These are phyloP conservation scores for Davidsoniella neocaledoniae DNA, from an alignment of 2,329 filamentous ascomycete genomes.

Conservation along the genomic window DNA sequence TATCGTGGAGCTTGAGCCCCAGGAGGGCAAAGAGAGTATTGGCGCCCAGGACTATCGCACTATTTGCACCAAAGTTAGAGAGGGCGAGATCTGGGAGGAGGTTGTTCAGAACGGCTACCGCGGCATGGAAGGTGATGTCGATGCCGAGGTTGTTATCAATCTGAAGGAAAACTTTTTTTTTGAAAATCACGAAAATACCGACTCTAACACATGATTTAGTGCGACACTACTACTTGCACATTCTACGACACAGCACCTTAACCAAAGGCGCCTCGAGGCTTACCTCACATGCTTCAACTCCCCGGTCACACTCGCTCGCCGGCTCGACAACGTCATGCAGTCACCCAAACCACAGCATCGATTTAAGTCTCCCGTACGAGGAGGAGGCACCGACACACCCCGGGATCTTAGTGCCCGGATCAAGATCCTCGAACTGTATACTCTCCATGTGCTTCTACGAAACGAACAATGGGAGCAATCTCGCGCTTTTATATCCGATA, in stretches of 20 bases:
- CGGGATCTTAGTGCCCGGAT: constrained; percentile 70
- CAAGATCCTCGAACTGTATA: constrained; percentile 89
- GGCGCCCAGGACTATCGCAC: constrained; percentile 72
- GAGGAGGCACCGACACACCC: constrained; percentile 61
- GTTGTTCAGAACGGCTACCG: constrained; percentile 77
- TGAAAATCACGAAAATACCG: neutral
- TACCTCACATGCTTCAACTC: constrained; percentile 51
- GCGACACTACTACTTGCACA: constrained; percentile 85
- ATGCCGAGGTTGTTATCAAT: constrained; percentile 86
- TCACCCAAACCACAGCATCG: constrained; percentile 22
- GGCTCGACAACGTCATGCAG: constrained; percentile 32
- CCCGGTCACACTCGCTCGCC: constrained; percentile 54
- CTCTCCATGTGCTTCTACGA: constrained; percentile 78
- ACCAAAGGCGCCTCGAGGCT: constrained; percentile 74
- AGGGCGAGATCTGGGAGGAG: constrained; percentile 88
- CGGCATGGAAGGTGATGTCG: constrained; percentile 75
- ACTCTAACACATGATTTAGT: constrained; percentile 27
- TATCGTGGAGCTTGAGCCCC: constrained; percentile 70
- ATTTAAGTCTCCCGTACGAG: constrained; percentile 30
- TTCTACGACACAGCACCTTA: constrained; percentile 63
- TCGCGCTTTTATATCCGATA: constrained; percentile 73
- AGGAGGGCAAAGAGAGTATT: constrained; percentile 80
- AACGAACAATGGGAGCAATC: constrained; percentile 97
- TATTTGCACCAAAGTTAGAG: constrained; percentile 67
- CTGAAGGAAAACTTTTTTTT: constrained; percentile 31